phyloP scores from a whole-genome alignment of 164 flowering plant species.

The Annona squamosa region DNA sequence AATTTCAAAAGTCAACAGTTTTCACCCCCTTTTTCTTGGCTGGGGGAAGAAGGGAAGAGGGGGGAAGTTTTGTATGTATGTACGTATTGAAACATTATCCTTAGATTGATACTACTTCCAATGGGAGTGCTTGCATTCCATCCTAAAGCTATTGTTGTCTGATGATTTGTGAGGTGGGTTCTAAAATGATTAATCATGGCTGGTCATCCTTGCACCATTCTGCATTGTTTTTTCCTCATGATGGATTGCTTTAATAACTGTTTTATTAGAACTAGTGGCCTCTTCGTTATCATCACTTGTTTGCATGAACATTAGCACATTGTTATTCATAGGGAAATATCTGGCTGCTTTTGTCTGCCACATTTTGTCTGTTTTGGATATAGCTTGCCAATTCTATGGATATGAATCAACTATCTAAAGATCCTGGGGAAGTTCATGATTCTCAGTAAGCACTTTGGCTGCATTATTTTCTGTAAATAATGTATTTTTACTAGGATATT shows the following conservation, averaged over 20 bases:
- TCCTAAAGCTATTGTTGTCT: neutral
- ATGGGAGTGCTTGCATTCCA: neutral
- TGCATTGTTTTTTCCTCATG: neutral
- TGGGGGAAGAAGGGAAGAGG: no score
- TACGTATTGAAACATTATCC: neutral
- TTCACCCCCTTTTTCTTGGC: no score
- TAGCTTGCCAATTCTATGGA: neutral
- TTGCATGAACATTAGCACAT: neutral
- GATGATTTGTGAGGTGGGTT: neutral
- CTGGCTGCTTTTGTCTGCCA: no score
- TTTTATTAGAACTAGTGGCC: neutral
- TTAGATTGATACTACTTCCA: neutral
- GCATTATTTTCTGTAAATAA: neutral
- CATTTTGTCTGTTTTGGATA: no score
- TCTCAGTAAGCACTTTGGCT: neutral
- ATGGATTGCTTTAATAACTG: neutral
- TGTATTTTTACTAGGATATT: no score
- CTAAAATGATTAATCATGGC: no score
- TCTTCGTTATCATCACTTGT: neutral
- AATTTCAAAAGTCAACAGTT: no score
- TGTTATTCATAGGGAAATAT: no score
- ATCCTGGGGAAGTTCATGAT: neutral
- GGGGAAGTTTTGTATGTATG: no score
- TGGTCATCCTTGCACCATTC: no score
- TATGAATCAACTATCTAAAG: neutral